A percentile compares a stretch with the other conserved stretches of the same genome.
phyloP scores from a whole-genome alignment of 2,329 filamentous ascomycete species.

The Arachnopeziza araneosa region DNA sequence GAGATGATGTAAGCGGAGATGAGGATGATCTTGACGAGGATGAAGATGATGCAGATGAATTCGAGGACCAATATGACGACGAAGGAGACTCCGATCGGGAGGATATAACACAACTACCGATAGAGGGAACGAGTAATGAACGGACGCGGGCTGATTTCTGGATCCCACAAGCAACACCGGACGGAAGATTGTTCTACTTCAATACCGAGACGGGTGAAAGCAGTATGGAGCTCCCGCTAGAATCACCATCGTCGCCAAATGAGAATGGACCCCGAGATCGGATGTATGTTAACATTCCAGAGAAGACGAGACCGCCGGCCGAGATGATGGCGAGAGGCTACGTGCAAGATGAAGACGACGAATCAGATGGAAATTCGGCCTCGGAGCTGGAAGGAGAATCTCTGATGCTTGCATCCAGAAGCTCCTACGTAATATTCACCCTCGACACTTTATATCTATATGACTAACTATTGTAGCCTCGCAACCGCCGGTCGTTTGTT shows the following conservation, averaged over 20 bases:
- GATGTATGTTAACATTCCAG: slow-evolving; percentile 81
- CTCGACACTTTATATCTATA: not conserved
- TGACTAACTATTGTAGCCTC: not conserved
- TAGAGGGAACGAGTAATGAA: slow-evolving; percentile 62
- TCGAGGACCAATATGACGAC: slow-evolving; percentile 52
- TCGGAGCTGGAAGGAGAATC: slow-evolving; percentile 79
- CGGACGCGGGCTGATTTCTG: slow-evolving; percentile 92
- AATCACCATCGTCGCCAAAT: slow-evolving; percentile 73
- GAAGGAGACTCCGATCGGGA: slow-evolving; percentile 59
- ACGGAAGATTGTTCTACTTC: slow-evolving; percentile 93
- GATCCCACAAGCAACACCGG: slow-evolving; percentile 94
- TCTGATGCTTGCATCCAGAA: slow-evolving; percentile 61
- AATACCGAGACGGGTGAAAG: slow-evolving; percentile 96
- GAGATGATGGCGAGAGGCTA: slow-evolving; percentile 85
- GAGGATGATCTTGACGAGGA: slow-evolving; percentile 58
- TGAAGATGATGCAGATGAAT: slow-evolving; percentile 60
- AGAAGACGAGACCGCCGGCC: slow-evolving; percentile 81
- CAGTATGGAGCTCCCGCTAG: slow-evolving; percentile 88
- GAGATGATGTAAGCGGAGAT: slow-evolving; percentile 36
- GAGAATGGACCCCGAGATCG: slow-evolving; percentile 86
- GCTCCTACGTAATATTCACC: slow-evolving; percentile 54
- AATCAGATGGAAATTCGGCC: slow-evolving; percentile 77
- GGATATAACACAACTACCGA: slow-evolving; percentile 51
- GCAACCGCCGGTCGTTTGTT: slow-evolving; percentile 48
- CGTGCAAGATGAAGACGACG: slow-evolving; percentile 81